Percentiles rank a stretch among this genome's conserved stretches.
Conservation (phyloP, 306 rosid genomes). For the Cicer pinnatifidum region DNA sequence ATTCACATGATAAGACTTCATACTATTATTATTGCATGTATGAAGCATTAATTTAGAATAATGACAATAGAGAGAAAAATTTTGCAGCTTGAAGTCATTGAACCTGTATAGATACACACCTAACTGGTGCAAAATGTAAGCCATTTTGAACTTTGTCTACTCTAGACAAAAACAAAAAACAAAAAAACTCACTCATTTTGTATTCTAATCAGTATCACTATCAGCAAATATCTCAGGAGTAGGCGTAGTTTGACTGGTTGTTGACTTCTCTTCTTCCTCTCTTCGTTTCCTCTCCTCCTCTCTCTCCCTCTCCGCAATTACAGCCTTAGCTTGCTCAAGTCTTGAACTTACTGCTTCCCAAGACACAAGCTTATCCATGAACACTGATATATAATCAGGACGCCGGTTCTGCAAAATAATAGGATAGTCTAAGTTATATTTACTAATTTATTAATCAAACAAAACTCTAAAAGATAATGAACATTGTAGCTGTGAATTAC, state of each 20-base stretch:
- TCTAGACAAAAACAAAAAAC: neutral
- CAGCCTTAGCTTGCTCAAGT: constrained; percentile 76
- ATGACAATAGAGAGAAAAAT: neutral
- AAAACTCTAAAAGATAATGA: neutral
- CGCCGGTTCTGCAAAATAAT: constrained; percentile 62
- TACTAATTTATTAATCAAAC: constrained; percentile 23
- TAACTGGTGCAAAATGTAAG: neutral
- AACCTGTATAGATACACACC: neutral
- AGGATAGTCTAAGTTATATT: constrained; percentile 27
- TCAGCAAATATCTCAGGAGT: constrained; percentile 51
- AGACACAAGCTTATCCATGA: constrained; percentile 78
- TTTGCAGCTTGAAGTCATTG: constrained; percentile 10
- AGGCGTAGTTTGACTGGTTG: constrained; percentile 28
- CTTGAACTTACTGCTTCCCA: constrained; percentile 80
- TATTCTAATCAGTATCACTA: constrained; percentile 48
- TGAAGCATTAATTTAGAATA: neutral
- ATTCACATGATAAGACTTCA: neutral
- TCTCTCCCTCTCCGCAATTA: constrained; percentile 55
- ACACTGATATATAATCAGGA: constrained; percentile 67
- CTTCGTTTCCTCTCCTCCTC: constrained; percentile 53
- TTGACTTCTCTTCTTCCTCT: constrained; percentile 46
- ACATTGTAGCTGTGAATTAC: constrained; percentile 22
- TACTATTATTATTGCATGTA: neutral
- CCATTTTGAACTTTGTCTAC: constrained; percentile 21
- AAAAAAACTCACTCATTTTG: constrained; percentile 40